Evolutionary conservation across 2,329 filamentous ascomycete species (phyloP).

Genomic region (Domatiomyces globalis): DNA sequence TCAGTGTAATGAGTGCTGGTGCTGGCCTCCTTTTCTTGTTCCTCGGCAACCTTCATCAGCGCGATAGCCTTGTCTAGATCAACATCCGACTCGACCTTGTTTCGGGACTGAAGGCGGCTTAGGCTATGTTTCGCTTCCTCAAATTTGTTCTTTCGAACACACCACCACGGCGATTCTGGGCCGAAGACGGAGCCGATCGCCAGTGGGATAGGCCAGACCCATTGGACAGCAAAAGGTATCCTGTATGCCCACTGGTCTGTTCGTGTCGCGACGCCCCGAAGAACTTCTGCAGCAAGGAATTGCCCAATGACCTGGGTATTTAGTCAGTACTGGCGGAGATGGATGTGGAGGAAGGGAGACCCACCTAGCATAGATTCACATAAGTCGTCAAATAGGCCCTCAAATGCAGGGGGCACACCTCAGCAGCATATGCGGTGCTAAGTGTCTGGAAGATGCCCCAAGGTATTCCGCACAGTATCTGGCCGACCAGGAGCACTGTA

Average conservation of each 20-base stretch:
- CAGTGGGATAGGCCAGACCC: slow-evolving; percentile 21
- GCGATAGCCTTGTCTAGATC: slow-evolving; percentile 20
- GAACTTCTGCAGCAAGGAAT: slow-evolving; percentile 30
- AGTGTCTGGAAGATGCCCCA: slow-evolving; percentile 28
- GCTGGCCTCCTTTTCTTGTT: slow-evolving; percentile 14
- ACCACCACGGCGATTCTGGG: slow-evolving; percentile 38
- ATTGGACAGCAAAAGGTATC: slow-evolving; percentile 17
- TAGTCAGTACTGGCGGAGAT: background rate
- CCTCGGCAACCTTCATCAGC: slow-evolving; percentile 27
- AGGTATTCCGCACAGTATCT: slow-evolving; percentile 32
- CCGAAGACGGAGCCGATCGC: slow-evolving; percentile 32
- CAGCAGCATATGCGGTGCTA: slow-evolving; percentile 50
- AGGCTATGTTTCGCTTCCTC: slow-evolving; percentile 32
- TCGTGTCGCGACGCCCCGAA: slow-evolving; percentile 6
- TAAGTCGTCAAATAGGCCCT: slow-evolving; percentile 45
- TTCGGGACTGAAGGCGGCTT: slow-evolving; percentile 28
- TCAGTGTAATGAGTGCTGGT: slow-evolving; percentile 48
- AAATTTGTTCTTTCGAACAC: slow-evolving; percentile 31
- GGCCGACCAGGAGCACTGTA: slow-evolving; percentile 19
- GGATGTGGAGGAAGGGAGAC: background rate
- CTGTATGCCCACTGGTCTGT: slow-evolving; percentile 7
- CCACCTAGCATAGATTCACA: slow-evolving; percentile 47
- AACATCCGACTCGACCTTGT: slow-evolving; percentile 27
- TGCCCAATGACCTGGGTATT: slow-evolving; percentile 37
- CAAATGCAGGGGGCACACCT: slow-evolving; percentile 46